Conservation (phyloP, 805 yeast genomes). For the Monosporozyma siamensis region DNA sequence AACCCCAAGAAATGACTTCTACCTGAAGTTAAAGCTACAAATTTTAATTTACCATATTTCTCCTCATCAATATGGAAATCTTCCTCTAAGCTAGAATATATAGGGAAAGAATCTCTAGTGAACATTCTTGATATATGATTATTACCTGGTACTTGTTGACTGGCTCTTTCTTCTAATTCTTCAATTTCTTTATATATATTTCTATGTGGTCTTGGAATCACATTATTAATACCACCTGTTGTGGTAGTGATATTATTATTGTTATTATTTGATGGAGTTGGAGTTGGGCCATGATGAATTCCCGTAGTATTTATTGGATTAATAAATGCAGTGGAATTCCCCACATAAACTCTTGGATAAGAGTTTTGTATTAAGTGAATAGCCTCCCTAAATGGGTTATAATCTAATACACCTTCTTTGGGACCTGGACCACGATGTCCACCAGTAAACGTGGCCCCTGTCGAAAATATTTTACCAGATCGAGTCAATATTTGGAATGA, state of each 20-base stretch:
- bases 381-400: slow-evolving; percentile 25
- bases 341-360: slow-evolving; percentile 15
- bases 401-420: slow-evolving; percentile 25
- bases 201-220: slow-evolving; percentile 17
- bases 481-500: slow-evolving; percentile 49
- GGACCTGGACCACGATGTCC: slow-evolving; percentile 38
- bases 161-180: slow-evolving; percentile 14
- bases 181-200: slow-evolving; percentile 23
- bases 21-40: slow-evolving; percentile 50
- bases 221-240: not conserved
- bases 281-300: slow-evolving; percentile 15
- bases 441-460: slow-evolving; percentile 40
- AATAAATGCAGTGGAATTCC: slow-evolving; percentile 1
- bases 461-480: slow-evolving; percentile 45
- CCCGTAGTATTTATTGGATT: slow-evolving; percentile 19
- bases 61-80: slow-evolving; percentile 12
- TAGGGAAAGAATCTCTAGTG: slow-evolving; percentile 20
- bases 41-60: slow-evolving; percentile 22
- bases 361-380: slow-evolving; percentile 19
- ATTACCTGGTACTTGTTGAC: slow-evolving; percentile 21
- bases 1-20: slow-evolving; percentile 55
- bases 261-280: slow-evolving; percentile 2
- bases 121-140: slow-evolving; percentile 23
- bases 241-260: no score
- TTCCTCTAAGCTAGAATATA: slow-evolving; percentile 8